Conservation (phyloP, 768 basidiomycete species). For the Boletus vinaceobasis region DNA sequence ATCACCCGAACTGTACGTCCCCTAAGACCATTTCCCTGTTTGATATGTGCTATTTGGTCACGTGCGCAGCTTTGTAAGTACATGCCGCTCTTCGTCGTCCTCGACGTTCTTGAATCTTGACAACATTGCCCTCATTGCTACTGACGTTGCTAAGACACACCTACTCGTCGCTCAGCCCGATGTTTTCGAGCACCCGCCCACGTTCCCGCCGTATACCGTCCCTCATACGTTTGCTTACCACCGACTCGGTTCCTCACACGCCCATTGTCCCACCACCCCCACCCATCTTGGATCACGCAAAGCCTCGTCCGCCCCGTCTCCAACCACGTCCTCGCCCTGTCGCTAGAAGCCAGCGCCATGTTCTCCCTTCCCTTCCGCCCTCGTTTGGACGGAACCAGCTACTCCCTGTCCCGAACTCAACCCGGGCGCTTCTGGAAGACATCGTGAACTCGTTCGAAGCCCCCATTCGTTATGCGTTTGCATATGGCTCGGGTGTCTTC, state of each 20-base stretch:
- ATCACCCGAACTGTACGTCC: slow-evolving; percentile 3
- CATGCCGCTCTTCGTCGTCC: neutral
- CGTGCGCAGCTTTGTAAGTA: slow-evolving; percentile 3
- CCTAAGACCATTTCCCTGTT: neutral
- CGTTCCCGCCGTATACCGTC: slow-evolving; percentile 11
- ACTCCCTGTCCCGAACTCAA: slow-evolving; percentile 73
- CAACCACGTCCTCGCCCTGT: slow-evolving; percentile 42
- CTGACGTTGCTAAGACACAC: slow-evolving; percentile 8
- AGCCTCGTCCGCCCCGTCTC: slow-evolving; percentile 36
- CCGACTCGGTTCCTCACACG: slow-evolving; percentile 26
- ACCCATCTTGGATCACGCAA: slow-evolving; percentile 26
- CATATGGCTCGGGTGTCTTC: slow-evolving; percentile 96
- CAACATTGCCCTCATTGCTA: neutral
- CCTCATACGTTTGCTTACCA: slow-evolving; percentile 23
- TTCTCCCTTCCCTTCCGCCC: slow-evolving; percentile 57
- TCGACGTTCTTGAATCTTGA: neutral
- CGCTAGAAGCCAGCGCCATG: slow-evolving; percentile 23
- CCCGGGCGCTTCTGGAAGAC: slow-evolving; percentile 72
- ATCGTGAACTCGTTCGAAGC: slow-evolving; percentile 82
- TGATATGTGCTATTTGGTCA: neutral
- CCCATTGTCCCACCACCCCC: slow-evolving; percentile 30
- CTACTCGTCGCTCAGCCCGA: slow-evolving; percentile 17
- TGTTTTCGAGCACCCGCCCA: slow-evolving; percentile 21
- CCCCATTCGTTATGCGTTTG: slow-evolving; percentile 94
- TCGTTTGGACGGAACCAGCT: slow-evolving; percentile 81